Evolutionary conservation across 495 filamentous ascomycete species (phyloP), one percentile per base, ranked within the genome.

Genomic region (Penicillium paxilli): DNA sequence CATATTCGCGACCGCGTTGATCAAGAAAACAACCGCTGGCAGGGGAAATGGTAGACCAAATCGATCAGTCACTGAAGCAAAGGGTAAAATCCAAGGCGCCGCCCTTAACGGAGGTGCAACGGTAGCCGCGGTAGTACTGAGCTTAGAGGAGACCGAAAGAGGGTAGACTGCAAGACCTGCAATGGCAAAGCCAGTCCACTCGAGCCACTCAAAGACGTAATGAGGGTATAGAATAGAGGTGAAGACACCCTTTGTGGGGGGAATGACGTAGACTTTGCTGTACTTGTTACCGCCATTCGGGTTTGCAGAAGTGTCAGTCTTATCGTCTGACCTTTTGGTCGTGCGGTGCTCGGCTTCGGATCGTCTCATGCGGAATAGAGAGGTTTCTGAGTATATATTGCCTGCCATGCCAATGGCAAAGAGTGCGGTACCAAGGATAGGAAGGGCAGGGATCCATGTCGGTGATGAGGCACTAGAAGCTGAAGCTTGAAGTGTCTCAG

Each of bases 161-260:
- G 67, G 68, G 19, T 59, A 62, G 3, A 78, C 59, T 0, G 67
- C 59, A 1, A 63, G 62, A 5, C 78, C 84, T n/a, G 81, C 72
- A 54, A 96, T 81, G 68, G 83, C 91, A 64, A 91, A 98, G 0
- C 94, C 94, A 17, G 80, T 63, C 94, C 95, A 98, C 74, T 98
- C 95, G 45, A 96, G 69, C 94, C 94, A 98, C 78, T 98, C 94
- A 55, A 84, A 88, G 44, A 94, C 80, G 66, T 96, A 98, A 66
- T 98, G 95, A 54, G 94, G 92, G 73, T 88, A 96, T 49, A 98
- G 79, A 63, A 96, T 82, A 52, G 80, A 86, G 45, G 73, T 75
- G 74, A 98, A 98, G 35, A 96, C 72, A 2, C 92, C 92, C 33
- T 86, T 84, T 54, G 86, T 72, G 0, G 95, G 95, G 3, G 94